Evolutionary conservation across 2,329 filamentous ascomycete species (phyloP).

Genomic region (Diaporthe longicolla): DNA sequence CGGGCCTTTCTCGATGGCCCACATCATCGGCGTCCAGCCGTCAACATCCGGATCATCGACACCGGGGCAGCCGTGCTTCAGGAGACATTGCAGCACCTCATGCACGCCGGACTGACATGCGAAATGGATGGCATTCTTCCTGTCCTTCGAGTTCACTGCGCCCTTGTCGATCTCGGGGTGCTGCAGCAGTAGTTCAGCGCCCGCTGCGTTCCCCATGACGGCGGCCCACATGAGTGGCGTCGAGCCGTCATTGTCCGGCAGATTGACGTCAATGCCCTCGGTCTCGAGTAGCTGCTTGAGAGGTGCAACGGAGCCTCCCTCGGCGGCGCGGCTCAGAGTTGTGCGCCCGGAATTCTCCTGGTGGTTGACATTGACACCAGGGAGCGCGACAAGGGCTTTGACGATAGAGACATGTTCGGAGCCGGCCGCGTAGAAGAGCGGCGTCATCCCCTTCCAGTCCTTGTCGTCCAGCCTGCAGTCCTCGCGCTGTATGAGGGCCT

Average conservation of each 20-base stretch:
- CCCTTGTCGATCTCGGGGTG: not conserved
- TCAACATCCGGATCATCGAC: slow-evolving; percentile 7
- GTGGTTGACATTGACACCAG: slow-evolving; percentile 13
- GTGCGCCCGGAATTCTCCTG: not conserved
- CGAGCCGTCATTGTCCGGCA: not conserved
- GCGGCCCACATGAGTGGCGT: slow-evolving; percentile 6
- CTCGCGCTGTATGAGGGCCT: not conserved
- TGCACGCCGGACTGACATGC: not conserved
- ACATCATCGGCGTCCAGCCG: slow-evolving; percentile 20
- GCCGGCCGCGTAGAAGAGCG: slow-evolving; percentile 7
- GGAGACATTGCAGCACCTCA: not conserved
- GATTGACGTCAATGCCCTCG: not conserved
- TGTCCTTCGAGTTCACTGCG: not conserved
- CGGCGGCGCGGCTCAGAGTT: not conserved
- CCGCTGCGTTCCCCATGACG: not conserved
- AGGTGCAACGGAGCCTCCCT: not conserved
- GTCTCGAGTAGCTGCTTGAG: slow-evolving; percentile 12
- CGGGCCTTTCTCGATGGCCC: slow-evolving; percentile 10
- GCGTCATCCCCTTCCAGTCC: slow-evolving; percentile 9
- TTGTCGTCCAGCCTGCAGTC: not conserved
- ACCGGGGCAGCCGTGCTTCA: slow-evolving; percentile 7
- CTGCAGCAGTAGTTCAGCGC: not conserved
- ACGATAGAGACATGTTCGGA: not conserved
- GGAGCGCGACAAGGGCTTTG: not conserved
- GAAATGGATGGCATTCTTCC: slow-evolving; percentile 11